Percentiles rank a stretch among this genome's conserved stretches.
Evolutionary conservation across 139 green algal genomes (phyloP).

Genomic region (Volvox reticuliferus): DNA sequence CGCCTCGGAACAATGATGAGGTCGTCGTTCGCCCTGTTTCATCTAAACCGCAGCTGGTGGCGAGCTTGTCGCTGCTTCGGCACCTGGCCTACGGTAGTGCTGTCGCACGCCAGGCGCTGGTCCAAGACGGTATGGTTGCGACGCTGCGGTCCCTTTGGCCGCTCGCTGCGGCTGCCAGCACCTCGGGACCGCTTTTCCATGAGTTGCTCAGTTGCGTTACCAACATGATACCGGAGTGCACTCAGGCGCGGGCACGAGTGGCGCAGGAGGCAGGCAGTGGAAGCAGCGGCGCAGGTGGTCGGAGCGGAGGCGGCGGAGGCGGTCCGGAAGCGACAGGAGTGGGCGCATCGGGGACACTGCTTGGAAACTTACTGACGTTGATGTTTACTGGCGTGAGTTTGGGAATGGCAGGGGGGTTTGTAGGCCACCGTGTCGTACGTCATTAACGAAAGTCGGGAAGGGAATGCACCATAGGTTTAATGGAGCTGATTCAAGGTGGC

Average conservation of each 20-base stretch:
- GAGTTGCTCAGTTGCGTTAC: slow-evolving; percentile 64
- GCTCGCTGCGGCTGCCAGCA: slow-evolving; percentile 17
- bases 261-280: slow-evolving; percentile 29
- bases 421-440: too few species aligned
- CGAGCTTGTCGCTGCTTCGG: slow-evolving; percentile 61
- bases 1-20: too few species aligned
- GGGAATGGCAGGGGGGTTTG: not conserved
- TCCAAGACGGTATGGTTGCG: slow-evolving; percentile 45
- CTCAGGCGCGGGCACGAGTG: slow-evolving; percentile 45
- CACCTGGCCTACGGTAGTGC: slow-evolving; percentile 55
- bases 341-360: not conserved
- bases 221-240: slow-evolving; percentile 60
- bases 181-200: slow-evolving; percentile 56
- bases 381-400: not conserved
- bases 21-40: not conserved
- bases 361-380: not conserved
- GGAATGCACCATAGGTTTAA: too few species aligned
- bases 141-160: slow-evolving; percentile 52
- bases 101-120: slow-evolving; percentile 34
- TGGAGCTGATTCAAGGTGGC: too few species aligned
- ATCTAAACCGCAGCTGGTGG: slow-evolving; percentile 44
- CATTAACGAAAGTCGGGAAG: too few species aligned
- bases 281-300: not conserved
- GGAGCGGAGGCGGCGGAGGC: not conserved
- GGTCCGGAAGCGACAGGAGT: not conserved